phyloP scores from a whole-genome alignment of 2,329 filamentous ascomycete species.

The Ceratocystis harringtonii region DNA sequence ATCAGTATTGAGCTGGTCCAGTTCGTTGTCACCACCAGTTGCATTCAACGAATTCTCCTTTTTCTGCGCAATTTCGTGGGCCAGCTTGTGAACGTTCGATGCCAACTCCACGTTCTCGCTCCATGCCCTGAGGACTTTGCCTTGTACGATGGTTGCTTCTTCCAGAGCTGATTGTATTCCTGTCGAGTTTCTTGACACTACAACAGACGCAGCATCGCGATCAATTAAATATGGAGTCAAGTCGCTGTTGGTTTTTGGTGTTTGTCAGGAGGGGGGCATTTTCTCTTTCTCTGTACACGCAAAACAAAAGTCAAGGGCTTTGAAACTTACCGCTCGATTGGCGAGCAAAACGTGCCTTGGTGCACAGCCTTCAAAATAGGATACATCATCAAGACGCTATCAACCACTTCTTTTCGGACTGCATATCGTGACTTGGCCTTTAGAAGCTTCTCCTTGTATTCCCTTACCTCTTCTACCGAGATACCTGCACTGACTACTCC shows the following conservation, averaged over 20 bases:
- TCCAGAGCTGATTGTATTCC: slow-evolving; percentile 36
- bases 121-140: slow-evolving; percentile 40
- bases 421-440: slow-evolving; percentile 56
- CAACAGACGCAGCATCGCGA: slow-evolving; percentile 51
- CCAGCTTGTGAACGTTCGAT: slow-evolving; percentile 46
- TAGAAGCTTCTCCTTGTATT: slow-evolving; percentile 50
- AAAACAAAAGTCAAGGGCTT: not conserved
- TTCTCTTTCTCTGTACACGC: not conserved
- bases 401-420: slow-evolving; percentile 52
- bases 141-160: slow-evolving; percentile 41
- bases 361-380: slow-evolving; percentile 68
- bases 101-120: slow-evolving; percentile 49
- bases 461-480: slow-evolving; percentile 37
- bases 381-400: slow-evolving; percentile 54
- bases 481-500: slow-evolving; percentile 21
- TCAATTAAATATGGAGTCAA: slow-evolving; percentile 50
- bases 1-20: slow-evolving; percentile 42
- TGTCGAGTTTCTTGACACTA: slow-evolving; percentile 44
- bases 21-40: slow-evolving; percentile 36
- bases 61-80: slow-evolving; percentile 38
- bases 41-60: slow-evolving; percentile 41
- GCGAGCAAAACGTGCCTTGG: slow-evolving; percentile 45
- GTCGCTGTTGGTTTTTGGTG: slow-evolving; percentile 33
- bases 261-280: not conserved
- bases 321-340: slow-evolving; percentile 48